Conservation (phyloP, 352 stramenopile species). For the Phytophthora vignae region DNA sequence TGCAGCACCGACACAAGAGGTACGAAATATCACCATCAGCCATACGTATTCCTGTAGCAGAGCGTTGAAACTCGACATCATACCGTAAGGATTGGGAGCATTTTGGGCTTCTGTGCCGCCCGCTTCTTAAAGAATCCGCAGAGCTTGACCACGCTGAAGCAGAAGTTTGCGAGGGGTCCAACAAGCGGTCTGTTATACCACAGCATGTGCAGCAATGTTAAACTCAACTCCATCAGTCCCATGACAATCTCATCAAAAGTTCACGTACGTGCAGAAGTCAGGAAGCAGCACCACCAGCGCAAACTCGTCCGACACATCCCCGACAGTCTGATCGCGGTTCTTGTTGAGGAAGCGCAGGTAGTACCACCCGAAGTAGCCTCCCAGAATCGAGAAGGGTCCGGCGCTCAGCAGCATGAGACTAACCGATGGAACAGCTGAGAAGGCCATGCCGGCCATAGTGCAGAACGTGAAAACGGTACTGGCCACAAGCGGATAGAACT, state of each 20-base stretch:
- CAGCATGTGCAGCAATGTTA: not conserved
- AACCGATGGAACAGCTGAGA: constrained; percentile 41
- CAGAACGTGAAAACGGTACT: constrained; percentile 59
- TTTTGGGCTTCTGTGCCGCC: constrained; percentile 57
- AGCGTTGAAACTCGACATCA: not conserved
- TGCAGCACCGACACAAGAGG: constrained; percentile 12
- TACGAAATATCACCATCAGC: not conserved
- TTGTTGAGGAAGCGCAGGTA: constrained; percentile 88
- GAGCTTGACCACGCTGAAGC: constrained; percentile 85
- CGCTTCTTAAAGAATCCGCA: constrained; percentile 89
- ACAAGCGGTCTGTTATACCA: constrained; percentile 56
- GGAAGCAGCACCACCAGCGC: constrained; percentile 74
- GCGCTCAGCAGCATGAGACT: constrained; percentile 69
- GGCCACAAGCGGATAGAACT: constrained; percentile 80
- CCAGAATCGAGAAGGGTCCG: constrained; percentile 76
- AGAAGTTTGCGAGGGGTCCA: constrained; percentile 75
- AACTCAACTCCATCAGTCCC: constrained; percentile 1
- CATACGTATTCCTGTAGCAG: not conserved
- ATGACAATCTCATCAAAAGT: not conserved
- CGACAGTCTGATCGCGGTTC: constrained; percentile 75
- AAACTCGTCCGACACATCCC: constrained; percentile 85
- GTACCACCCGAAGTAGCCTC: constrained; percentile 87
- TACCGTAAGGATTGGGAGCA: constrained; percentile 76
- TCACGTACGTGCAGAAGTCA: constrained; percentile 67
- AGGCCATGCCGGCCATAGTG: constrained; percentile 52